A percentile compares a stretch with the other conserved stretches of the same genome.
Conservation (phyloP, 179 eudicot species). For the Beta macrorhiza region DNA sequence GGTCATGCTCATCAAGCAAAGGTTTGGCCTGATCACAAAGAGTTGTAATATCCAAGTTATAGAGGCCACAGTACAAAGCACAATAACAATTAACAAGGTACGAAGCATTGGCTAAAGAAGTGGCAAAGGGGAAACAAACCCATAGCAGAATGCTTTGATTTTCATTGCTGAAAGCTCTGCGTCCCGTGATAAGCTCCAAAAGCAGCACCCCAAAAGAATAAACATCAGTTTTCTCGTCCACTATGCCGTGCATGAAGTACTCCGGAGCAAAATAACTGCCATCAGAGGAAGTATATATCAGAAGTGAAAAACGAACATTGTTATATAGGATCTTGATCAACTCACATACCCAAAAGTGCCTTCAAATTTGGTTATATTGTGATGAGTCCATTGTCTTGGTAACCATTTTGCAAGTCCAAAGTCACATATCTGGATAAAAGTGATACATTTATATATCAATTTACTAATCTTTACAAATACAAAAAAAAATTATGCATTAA, state of each 20-base stretch:
- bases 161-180: slow-evolving; percentile 68
- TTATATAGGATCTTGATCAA: background rate
- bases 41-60: background rate
- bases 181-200: slow-evolving; percentile 84
- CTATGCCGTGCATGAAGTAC: slow-evolving; percentile 84
- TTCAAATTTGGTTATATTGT: slow-evolving; percentile 58
- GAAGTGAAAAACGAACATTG: background rate
- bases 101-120: background rate
- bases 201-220: slow-evolving; percentile 71
- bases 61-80: background rate
- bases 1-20: slow-evolving; percentile 59
- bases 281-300: slow-evolving; percentile 20
- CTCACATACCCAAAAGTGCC: slow-evolving; percentile 79
- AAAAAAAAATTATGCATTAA: background rate
- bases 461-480: background rate
- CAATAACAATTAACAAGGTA: background rate
- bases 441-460: background rate
- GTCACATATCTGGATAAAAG: slow-evolving; percentile 60
- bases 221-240: slow-evolving; percentile 79
- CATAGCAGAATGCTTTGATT: slow-evolving; percentile 62
- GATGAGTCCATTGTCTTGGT: slow-evolving; percentile 74
- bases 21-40: slow-evolving; percentile 65
- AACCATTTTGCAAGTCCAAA: slow-evolving; percentile 85
- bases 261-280: slow-evolving; percentile 84
- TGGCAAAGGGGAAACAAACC: slow-evolving; percentile 26